Evolutionary conservation across 345 rosid species (phyloP).

Genomic region (Draba incana): DNA sequence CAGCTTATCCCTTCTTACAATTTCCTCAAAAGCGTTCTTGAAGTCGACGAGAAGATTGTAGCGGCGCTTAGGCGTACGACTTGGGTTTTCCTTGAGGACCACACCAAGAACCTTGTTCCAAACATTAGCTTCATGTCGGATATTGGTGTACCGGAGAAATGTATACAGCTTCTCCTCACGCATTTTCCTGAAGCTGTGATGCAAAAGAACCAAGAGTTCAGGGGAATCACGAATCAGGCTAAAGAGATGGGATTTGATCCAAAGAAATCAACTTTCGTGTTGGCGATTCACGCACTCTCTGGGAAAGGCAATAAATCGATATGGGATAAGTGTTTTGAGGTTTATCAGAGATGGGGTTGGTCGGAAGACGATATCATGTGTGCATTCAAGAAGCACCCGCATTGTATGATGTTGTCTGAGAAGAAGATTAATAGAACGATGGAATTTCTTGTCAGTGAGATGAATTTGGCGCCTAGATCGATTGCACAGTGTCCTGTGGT

Average conservation of each 20-base stretch:
- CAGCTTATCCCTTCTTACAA: constrained; percentile 48
- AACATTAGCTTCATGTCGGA: constrained; percentile 45
- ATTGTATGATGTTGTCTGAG: constrained; percentile 58
- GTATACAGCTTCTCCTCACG: constrained; percentile 45
- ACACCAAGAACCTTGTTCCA: constrained; percentile 48
- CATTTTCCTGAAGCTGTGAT: constrained; percentile 58
- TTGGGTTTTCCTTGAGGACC: constrained; percentile 52
- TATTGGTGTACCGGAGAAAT: constrained; percentile 45
- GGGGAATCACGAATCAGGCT: constrained; percentile 42
- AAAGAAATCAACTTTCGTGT: constrained; percentile 46
- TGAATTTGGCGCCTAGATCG: constrained; percentile 44
- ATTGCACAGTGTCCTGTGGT: constrained; percentile 47
- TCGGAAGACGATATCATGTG: constrained; percentile 48
- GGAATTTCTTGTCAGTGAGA: constrained; percentile 57
- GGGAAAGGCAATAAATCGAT: constrained; percentile 49
- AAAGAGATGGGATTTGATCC: constrained; percentile 57
- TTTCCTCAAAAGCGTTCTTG: constrained; percentile 45
- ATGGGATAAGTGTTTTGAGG: constrained; percentile 51
- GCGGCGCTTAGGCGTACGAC: constrained; percentile 43
- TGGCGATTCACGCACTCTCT: constrained; percentile 52
- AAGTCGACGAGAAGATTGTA: constrained; percentile 42
- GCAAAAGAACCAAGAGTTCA: constrained; percentile 45
- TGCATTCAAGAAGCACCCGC: constrained; percentile 57
- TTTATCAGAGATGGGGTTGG: constrained; percentile 62
- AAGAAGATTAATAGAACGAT: constrained; percentile 46